phyloP scores from a whole-genome alignment of 1,284 basidiomycete species.

The Naganishia sp. region DNA sequence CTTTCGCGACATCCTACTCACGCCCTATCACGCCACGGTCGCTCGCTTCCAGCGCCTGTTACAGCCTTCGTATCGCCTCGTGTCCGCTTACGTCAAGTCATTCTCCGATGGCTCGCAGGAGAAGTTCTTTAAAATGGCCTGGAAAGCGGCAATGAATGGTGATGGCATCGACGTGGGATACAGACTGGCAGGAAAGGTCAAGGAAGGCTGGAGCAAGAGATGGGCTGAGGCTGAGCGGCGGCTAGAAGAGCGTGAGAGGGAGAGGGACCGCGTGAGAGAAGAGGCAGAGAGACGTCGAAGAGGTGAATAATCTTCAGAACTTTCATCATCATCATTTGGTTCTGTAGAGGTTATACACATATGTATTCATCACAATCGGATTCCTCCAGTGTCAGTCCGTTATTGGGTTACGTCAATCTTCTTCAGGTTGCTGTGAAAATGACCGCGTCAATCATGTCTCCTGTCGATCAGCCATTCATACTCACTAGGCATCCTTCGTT shows the following conservation, averaged over 20 bases:
- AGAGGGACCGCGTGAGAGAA: constrained; percentile 9
- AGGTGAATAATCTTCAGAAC: background rate
- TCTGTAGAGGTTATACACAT: background rate
- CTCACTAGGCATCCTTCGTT: constrained; percentile 27
- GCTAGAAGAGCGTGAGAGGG: constrained; percentile 16
- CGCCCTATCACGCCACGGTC: constrained; percentile 18
- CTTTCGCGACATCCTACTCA: constrained; percentile 25
- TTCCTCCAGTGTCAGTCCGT: background rate
- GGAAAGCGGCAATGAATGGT: constrained; percentile 11
- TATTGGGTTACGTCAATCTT: constrained; percentile 21
- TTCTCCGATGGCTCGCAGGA: constrained; percentile 21
- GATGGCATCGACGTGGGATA: constrained; percentile 13
- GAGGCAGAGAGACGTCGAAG: background rate
- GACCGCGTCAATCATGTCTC: background rate
- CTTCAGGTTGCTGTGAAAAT: constrained; percentile 9
- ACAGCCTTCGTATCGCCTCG: constrained; percentile 13
- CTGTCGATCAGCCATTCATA: background rate
- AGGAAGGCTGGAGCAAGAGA: constrained; percentile 21
- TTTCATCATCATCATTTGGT: background rate
- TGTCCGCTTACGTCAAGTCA: constrained; percentile 16
- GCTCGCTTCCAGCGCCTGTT: constrained; percentile 11
- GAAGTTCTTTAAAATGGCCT: constrained; percentile 19
- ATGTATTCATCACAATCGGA: too few relatives aligned
- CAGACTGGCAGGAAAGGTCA: constrained; percentile 21
- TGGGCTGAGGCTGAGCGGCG: constrained; percentile 24